A percentile compares a stretch with the other conserved stretches of the same genome.
Evolutionary conservation across 1,139 yeast genomes (phyloP).

Genomic region (Arxiozyma bovina): DNA sequence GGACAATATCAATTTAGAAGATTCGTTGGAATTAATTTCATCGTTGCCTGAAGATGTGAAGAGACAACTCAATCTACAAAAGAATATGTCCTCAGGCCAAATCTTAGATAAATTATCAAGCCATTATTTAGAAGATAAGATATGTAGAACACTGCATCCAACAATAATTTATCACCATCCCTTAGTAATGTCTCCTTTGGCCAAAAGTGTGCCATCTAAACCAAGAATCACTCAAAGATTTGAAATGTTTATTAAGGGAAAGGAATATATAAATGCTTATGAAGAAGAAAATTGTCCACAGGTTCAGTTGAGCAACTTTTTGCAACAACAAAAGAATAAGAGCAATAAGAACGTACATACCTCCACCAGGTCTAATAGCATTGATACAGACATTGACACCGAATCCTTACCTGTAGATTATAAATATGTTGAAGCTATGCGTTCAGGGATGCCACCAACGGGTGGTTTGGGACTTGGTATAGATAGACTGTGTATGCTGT

Average conservation of each 20-base stretch:
- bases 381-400: conserved; percentile 39
- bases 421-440: conserved; percentile 64
- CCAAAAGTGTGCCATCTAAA: conserved; percentile 39
- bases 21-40: conserved; percentile 33
- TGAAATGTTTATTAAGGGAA: conserved; percentile 72
- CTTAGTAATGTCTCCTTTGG: conserved; percentile 73
- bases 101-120: conserved; percentile 61
- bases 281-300: conserved; percentile 92
- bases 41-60: neutral
- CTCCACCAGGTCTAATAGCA: neutral
- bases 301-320: conserved; percentile 54
- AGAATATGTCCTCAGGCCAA: conserved; percentile 37
- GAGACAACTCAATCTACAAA: neutral
- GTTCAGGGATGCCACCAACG: conserved; percentile 93
- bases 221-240: conserved; percentile 40
- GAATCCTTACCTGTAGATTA: conserved; percentile 69
- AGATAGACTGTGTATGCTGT: conserved; percentile 77
- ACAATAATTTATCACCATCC: conserved; percentile 81
- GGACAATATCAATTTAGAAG: conserved; percentile 10
- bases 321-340: conserved; percentile 38
- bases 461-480: conserved; percentile 98
- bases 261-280: conserved; percentile 86
- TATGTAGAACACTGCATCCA: conserved; percentile 50
- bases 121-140: conserved; percentile 43
- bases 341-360: conserved; percentile 31